Percentiles rank a stretch among this genome's conserved stretches.
These are phyloP conservation scores for Euphorbia celastroides DNA, from an alignment of 441 rosid genomes.

Conservation along the genomic window DNA sequence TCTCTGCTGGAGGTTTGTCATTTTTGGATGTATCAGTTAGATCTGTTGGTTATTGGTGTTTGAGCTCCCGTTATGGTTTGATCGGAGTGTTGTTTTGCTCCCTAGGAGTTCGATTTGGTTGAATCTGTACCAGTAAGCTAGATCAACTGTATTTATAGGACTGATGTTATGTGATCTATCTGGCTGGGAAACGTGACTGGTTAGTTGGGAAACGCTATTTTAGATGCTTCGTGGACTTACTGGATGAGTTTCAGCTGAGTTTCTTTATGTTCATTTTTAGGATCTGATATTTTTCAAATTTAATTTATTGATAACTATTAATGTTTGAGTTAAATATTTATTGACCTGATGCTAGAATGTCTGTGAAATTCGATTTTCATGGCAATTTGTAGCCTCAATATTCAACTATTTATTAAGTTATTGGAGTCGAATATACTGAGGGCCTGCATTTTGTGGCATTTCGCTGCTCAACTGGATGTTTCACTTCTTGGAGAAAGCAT, in stretches of 20 bases:
- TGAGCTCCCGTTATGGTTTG: not conserved
- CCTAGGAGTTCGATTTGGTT: not conserved
- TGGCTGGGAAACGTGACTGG: not conserved
- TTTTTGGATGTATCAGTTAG: not conserved
- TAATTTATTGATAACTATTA: too few relatives aligned
- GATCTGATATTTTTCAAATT: too few relatives aligned
- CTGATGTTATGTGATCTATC: not conserved
- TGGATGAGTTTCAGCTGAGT: not conserved
- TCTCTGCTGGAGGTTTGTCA: not conserved
- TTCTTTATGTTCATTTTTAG: not conserved
- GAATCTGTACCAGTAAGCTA: not conserved
- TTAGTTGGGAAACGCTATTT: not conserved
- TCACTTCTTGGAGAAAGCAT: too few relatives aligned
- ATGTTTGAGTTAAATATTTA: too few relatives aligned
- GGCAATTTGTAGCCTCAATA: too few relatives aligned
- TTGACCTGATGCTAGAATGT: too few relatives aligned
- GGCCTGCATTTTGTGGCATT: too few relatives aligned
- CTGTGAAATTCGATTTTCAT: too few relatives aligned
- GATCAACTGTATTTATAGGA: not conserved
- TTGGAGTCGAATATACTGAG: too few relatives aligned
- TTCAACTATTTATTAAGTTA: too few relatives aligned
- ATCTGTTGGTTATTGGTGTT: constrained; percentile 17
- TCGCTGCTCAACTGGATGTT: too few relatives aligned
- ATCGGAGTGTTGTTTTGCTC: not conserved
- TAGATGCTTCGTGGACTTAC: not conserved